A percentile compares a stretch with the other conserved stretches of the same genome.
Evolutionary conservation across 2,329 filamentous ascomycete genomes (phyloP).

Genomic region (Juglanconis juglandina): DNA sequence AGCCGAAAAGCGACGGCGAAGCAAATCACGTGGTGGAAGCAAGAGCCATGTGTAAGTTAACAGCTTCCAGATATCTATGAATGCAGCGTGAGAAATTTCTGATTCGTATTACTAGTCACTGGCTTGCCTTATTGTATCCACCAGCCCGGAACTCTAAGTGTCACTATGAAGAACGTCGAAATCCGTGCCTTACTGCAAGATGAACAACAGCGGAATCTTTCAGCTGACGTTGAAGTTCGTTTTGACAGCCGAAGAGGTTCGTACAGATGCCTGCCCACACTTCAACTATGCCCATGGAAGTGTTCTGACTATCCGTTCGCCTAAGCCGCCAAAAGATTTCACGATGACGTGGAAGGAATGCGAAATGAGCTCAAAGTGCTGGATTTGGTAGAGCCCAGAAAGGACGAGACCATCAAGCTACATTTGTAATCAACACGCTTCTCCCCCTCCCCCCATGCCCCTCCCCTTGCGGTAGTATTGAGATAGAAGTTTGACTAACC

Average conservation of each 20-base stretch:
- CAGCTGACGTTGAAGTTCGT: not conserved
- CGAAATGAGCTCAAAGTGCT: not conserved
- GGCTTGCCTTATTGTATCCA: not conserved
- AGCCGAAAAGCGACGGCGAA: no score
- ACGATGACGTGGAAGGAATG: not conserved
- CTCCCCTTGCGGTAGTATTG: no score
- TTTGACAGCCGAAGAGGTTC: not conserved
- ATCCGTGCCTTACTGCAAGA: not conserved
- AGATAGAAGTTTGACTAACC: not conserved
- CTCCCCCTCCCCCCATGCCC: no score
- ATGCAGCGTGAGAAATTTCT: no score
- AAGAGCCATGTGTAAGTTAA: no score
- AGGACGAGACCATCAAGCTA: constrained; percentile 20
- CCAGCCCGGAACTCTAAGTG: not conserved
- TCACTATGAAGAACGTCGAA: not conserved
- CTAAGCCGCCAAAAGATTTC: not conserved
- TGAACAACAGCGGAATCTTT: not conserved
- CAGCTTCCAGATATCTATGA: no score
- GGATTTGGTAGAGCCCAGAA: constrained; percentile 8
- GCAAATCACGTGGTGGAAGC: no score
- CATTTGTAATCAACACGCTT: not conserved
- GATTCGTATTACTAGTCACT: no score
- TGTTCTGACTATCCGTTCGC: not conserved
- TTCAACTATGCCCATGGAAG: no score
- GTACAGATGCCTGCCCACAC: no score